These are phyloP conservation scores for Graphilbum ipis-grandicollis DNA, from an alignment of 2,329 filamentous ascomycete genomes.

Conservation along the genomic window DNA sequence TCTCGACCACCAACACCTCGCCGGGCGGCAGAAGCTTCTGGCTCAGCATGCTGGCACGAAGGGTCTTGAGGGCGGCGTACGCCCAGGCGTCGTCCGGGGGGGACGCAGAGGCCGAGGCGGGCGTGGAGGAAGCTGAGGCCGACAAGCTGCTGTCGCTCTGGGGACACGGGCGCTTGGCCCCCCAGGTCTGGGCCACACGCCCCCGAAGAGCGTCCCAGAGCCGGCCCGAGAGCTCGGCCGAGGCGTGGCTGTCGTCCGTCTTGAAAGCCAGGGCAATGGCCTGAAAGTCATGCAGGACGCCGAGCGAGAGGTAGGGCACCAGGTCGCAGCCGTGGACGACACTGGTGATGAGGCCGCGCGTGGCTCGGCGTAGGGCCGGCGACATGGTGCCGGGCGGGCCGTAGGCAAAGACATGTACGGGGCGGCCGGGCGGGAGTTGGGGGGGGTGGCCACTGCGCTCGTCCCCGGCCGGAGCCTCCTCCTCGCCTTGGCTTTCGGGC, in stretches of 20 bases:
- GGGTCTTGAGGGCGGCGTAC: constrained; percentile 44
- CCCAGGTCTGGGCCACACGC: constrained; percentile 43
- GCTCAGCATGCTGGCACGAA: constrained; percentile 51
- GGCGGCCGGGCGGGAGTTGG: constrained; percentile 43
- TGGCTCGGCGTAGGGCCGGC: constrained; percentile 48
- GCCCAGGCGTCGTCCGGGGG: constrained; percentile 50
- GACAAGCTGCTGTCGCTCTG: no score
- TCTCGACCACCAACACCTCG: constrained; percentile 59
- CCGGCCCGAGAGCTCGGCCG: constrained; percentile 46
- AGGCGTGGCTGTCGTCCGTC: constrained; percentile 48
- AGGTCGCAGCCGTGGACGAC: constrained; percentile 57
- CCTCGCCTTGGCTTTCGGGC: neutral
- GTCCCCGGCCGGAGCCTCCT: no score
- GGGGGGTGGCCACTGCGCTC: constrained; percentile 13
- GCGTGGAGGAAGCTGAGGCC: neutral
- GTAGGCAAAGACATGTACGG: constrained; percentile 67
- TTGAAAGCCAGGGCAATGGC: constrained; percentile 57
- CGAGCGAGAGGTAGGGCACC: constrained; percentile 56
- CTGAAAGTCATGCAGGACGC: constrained; percentile 59
- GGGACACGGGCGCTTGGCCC: no score
- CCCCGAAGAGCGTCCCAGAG: constrained; percentile 29
- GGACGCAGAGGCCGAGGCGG: neutral
- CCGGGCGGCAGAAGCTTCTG: constrained; percentile 58
- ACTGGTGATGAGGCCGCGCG: constrained; percentile 57
- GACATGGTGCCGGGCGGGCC: constrained; percentile 60